Base-by-base conservation (phyloP, 2,329 filamentous ascomycete genomes). In the Hypoxylon sp. region DNA sequence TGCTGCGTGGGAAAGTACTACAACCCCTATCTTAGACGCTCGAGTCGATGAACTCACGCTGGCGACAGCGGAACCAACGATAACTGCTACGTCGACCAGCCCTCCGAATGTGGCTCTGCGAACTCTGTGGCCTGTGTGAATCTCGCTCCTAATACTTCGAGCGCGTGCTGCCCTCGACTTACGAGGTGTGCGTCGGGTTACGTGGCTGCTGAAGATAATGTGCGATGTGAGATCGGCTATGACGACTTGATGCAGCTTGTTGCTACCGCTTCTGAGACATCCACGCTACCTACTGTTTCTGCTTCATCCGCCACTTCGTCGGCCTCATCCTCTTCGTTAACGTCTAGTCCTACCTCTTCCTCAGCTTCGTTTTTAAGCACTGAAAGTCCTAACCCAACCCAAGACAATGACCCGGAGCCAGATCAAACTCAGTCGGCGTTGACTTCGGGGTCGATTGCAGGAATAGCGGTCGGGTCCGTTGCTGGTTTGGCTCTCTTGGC, bases 1-100 rank as follows among this genome's bases (percentile, higher is more conserved):
- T 57, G 53, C 32, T 57, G 52, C 7, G 45, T 51, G 28, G 60
- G 51, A 57, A 57, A 51, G 33, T 49, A 54, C 18, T 33, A 14
- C 24, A 26, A 33, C 58, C 51, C 7, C 42, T 26, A 11, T 22
- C 50, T 26, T 7, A 6, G 14, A 24, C 1, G 16, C 36, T 50
- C n/a, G 20, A 28, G 9, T 50, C 12, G 18, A 48, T 26, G 44
- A 6, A 26, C 46, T 44, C 16, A 36, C 45, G 12, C 9, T 54
- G 9, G 3, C 7, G 38, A 46, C 16, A 50, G 36, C 36, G 46
- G 26, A 22, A 40, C 53, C n/a, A 42, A 32, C 18, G 49, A 54
- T 24, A 24, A 48, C 20, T 63, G 46, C 30, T 58, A 63, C 14
- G 40, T 48, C 30, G 53, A 63, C 42, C 40, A 32, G 9, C 20